Conservation (phyloP, 2,329 filamentous ascomycete genomes). For the Neophaeococcomyces aloes region DNA sequence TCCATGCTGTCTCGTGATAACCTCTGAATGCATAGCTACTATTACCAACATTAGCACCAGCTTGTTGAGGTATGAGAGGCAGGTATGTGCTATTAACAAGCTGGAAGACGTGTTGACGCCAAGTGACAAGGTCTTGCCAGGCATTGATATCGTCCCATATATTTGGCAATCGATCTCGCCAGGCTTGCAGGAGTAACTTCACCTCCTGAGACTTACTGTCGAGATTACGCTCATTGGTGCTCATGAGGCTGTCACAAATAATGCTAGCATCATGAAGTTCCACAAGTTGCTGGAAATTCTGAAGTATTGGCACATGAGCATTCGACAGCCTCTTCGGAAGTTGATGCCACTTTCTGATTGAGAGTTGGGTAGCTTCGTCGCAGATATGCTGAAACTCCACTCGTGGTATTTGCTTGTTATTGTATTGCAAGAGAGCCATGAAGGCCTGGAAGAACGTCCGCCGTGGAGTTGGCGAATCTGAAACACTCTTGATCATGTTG, state of each 20-base stretch:
- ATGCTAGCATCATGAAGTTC: constrained; percentile 96
- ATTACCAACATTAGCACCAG: constrained; percentile 64
- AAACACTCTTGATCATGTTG: constrained; percentile 88
- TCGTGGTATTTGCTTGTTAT: constrained; percentile 71
- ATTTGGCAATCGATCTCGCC: constrained; percentile 91
- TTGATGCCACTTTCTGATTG: constrained; percentile 97
- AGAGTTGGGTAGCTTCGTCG: constrained; percentile 93
- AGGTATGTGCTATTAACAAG: constrained; percentile 94
- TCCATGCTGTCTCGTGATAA: constrained; percentile 98
- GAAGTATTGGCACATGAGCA: constrained; percentile 84
- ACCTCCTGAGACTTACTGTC: constrained; percentile 93
- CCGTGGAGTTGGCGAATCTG: constrained; percentile 89
- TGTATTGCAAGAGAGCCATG: constrained; percentile 88
- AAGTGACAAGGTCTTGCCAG: constrained; percentile 99
- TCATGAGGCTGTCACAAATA: constrained; percentile 81
- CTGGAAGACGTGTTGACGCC: constrained; percentile 97
- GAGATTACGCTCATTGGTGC: constrained; percentile 73
- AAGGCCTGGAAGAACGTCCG: constrained; percentile 97
- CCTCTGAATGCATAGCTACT: constrained; percentile 94
- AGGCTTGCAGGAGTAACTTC: constrained; percentile 84
- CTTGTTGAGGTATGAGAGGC: constrained; percentile 65
- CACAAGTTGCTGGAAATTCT: constrained; percentile 96
- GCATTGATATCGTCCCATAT: constrained; percentile 99
- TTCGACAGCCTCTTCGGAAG: constrained; percentile 88
- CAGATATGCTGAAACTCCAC: constrained; percentile 81